Conservation (phyloP, 2,329 filamentous ascomycete genomes). For the Diplodia scrobiculata region DNA sequence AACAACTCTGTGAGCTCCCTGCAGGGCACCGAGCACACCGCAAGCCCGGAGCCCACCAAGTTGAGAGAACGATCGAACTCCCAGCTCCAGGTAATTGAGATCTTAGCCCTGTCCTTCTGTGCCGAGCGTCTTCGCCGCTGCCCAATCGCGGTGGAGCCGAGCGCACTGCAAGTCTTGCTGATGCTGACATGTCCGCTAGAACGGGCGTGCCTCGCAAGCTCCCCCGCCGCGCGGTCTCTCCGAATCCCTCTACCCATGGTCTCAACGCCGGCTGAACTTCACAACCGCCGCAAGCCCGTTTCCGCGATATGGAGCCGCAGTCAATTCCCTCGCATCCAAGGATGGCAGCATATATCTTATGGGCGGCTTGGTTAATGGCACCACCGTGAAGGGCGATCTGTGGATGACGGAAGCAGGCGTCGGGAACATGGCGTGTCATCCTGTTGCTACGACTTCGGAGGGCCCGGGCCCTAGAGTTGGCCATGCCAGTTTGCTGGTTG, state of each 20-base stretch:
- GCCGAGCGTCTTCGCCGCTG: slow-evolving; percentile 1
- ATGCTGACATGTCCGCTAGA: slow-evolving; percentile 27
- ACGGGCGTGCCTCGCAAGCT: slow-evolving; percentile 22
- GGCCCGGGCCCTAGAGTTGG: slow-evolving; percentile 93
- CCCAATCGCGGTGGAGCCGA: slow-evolving; percentile 11
- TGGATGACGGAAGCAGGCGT: slow-evolving; percentile 94
- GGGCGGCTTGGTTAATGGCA: slow-evolving; percentile 92
- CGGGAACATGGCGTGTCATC: slow-evolving; percentile 84
- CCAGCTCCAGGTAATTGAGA: slow-evolving; percentile 56
- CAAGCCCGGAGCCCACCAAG: slow-evolving; percentile 67
- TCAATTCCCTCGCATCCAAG: slow-evolving; percentile 89
- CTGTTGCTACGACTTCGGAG: slow-evolving; percentile 86
- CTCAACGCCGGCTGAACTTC: slow-evolving; percentile 83
- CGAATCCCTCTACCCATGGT: slow-evolving; percentile 94
- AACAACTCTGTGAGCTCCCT: slow-evolving; percentile 69
- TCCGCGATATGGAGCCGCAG: slow-evolving; percentile 92
- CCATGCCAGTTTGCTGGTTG: slow-evolving; percentile 89
- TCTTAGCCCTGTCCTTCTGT: slow-evolving; percentile 11
- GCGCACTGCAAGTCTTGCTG: slow-evolving; percentile 6
- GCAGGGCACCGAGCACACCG: slow-evolving; percentile 57
- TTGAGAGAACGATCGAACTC: slow-evolving; percentile 59
- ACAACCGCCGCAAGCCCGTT: slow-evolving; percentile 85
- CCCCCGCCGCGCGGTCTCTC: slow-evolving; percentile 52
- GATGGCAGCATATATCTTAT: slow-evolving; percentile 97
- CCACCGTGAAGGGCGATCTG: slow-evolving; percentile 92